These are phyloP conservation scores for Dothiorella sarmentorum DNA, from an alignment of 2,329 filamentous ascomycete genomes.

Conservation along the genomic window DNA sequence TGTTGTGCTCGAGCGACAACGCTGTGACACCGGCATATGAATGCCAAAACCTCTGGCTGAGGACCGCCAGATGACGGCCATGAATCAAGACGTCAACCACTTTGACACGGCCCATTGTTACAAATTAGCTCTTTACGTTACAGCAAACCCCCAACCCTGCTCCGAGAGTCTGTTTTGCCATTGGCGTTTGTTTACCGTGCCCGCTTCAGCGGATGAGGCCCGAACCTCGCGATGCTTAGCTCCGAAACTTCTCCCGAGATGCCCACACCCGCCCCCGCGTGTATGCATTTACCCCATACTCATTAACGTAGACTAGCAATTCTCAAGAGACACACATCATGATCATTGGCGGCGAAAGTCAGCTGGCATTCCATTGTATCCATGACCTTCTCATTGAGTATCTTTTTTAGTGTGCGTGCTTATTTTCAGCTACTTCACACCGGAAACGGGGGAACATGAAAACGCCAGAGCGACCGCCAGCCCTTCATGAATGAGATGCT, in stretches of 20 bases:
- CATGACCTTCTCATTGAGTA: slow-evolving; percentile 18
- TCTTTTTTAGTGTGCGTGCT: slow-evolving; percentile 18
- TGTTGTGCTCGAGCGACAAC: not conserved
- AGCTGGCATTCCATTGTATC: slow-evolving; percentile 16
- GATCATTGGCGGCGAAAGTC: not conserved
- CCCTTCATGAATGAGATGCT: slow-evolving; percentile 30
- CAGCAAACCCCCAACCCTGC: not conserved
- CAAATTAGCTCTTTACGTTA: not conserved
- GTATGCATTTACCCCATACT: not conserved
- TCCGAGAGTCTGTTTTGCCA: not conserved
- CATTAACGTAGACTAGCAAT: not conserved
- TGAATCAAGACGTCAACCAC: not conserved
- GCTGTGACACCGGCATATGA: not conserved
- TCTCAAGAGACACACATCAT: not conserved
- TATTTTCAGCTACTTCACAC: slow-evolving; percentile 14
- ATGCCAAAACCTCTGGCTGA: not conserved
- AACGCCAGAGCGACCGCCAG: slow-evolving; percentile 37
- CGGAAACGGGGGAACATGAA: slow-evolving; percentile 21
- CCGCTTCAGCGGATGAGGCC: not conserved
- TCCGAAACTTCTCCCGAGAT: not conserved
- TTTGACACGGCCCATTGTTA: not conserved
- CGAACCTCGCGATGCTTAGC: not conserved
- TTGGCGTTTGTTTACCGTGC: not conserved
- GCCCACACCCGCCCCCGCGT: not conserved
- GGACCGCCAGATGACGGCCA: not conserved